These are phyloP conservation scores for Exophiala dermatitidis DNA, from an alignment of 2,329 filamentous ascomycete genomes.

Conservation along the genomic window DNA sequence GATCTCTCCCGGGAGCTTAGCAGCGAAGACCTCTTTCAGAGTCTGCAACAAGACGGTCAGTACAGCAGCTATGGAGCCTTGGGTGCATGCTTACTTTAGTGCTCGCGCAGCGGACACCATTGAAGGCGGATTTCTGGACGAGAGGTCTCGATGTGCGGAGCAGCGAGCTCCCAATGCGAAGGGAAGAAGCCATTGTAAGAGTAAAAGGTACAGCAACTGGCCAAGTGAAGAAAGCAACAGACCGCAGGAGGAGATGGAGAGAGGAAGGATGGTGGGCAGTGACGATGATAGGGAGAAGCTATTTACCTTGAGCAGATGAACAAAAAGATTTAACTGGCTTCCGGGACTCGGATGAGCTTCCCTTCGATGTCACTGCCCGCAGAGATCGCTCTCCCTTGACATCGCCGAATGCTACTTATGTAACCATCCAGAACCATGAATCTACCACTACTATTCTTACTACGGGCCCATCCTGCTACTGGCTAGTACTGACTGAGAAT, in stretches of 20 bases:
- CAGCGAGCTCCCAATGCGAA: constrained; percentile 73
- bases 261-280: constrained; percentile 11
- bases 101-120: constrained; percentile 76
- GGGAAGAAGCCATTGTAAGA: constrained; percentile 69
- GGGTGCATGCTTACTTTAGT: constrained; percentile 81
- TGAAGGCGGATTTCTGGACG: constrained; percentile 66
- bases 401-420: too few species aligned
- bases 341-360: not conserved
- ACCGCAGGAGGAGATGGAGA: constrained; percentile 4
- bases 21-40: constrained; percentile 96
- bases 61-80: constrained; percentile 70
- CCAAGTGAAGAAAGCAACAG: constrained; percentile 17
- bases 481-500: too few species aligned
- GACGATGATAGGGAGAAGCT: constrained; percentile 10
- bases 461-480: too few species aligned
- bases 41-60: constrained; percentile 52
- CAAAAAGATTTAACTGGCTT: not conserved
- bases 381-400: not conserved
- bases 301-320: not conserved
- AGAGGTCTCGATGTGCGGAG: constrained; percentile 66
- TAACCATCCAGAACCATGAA: too few species aligned
- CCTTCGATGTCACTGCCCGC: not conserved
- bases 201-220: constrained; percentile 14
- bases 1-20: constrained; percentile 89
- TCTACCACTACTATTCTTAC: too few species aligned